phyloP scores from a whole-genome alignment of 768 basidiomycete species.

The Pleurotus cornucopiae region DNA sequence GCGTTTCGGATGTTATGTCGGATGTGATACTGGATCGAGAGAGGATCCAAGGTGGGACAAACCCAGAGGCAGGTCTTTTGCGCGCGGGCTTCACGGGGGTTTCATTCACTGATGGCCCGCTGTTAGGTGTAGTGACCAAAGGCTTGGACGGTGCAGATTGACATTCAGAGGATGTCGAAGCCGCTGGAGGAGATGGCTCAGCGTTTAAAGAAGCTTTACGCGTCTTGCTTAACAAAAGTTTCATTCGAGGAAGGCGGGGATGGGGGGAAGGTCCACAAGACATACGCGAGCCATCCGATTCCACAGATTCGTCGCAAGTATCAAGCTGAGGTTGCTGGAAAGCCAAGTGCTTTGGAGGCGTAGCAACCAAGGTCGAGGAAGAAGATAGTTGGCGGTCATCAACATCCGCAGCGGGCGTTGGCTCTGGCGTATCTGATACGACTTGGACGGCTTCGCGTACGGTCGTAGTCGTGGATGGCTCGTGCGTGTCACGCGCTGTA shows the following conservation, averaged over 20 bases:
- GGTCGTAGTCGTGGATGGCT: no score
- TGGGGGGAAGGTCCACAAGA: not conserved
- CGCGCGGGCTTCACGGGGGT: not conserved
- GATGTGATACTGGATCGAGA: not conserved
- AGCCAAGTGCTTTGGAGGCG: slow-evolving; percentile 1
- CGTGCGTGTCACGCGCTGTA: not conserved
- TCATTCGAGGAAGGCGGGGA: slow-evolving; percentile 5
- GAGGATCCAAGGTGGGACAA: not conserved
- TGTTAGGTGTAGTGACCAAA: no score
- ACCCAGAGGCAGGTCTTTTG: not conserved
- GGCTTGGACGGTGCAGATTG: no score
- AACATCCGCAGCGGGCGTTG: not conserved
- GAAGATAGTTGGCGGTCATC: not conserved
- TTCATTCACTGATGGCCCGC: not conserved
- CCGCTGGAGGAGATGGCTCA: not conserved
- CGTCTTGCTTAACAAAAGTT: slow-evolving; percentile 7
- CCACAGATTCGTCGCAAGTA: slow-evolving; percentile 5
- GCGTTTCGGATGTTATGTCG: not conserved
- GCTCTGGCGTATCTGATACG: not conserved
- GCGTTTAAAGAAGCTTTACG: not conserved
- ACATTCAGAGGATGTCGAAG: not conserved
- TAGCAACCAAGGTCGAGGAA: not conserved
- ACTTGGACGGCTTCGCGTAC: not conserved
- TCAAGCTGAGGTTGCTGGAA: slow-evolving; percentile 1
- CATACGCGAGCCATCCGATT: slow-evolving; percentile 3